Base-by-base conservation (phyloP, 2,329 filamentous ascomycete species). In the Colletotrichum lindemuthianum region DNA sequence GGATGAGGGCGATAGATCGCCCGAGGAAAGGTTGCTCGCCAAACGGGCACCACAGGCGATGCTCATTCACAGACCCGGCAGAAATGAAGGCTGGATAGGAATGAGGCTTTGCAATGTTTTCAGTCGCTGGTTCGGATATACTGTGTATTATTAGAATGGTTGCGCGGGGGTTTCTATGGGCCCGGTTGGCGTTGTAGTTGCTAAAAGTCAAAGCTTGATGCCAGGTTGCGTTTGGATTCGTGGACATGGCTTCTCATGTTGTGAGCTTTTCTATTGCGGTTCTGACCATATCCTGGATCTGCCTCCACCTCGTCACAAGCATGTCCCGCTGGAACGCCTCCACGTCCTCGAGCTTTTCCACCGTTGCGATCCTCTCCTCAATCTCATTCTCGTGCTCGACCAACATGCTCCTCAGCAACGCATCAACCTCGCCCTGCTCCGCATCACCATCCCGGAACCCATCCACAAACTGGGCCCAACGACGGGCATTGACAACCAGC, bases 401-500 rank as follows among this genome's bases (percentile, higher is more conserved):
- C 58, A 85, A 57, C 3, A 85, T 67, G 32, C 71, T 70, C 1
- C 74, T 56, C 24, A 87, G 68, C 51, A 81, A 32, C 11, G 36
- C 66, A 45, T 78, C 66, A 2, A 81, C 81, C 34, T 71, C 70
- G 8, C 37, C 68, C 67, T 82, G 77, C 59, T 82, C 79, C 11
- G 67, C 72, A 66, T 79, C 77, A 4, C 81, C 82, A 54, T 82
- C 84, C 55, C 83, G 82, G 6, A 74, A 70, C 2, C 78, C 78
- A 41, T 78, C 77, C 1, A 85, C 79, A 45, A 86, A 82, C 40
- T 77, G 71, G 55, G 74, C 72, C 83, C 84, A 86, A 71, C 77
- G 74, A 8, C 73, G 69, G 2, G 73, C 54, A 1, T 75, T 61
- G 60, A 81, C 55, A 66, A 77, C 71, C 69, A 79, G 66, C 51